Base-by-base conservation (phyloP, 192 early-diverging fungal genomes). In the Kickxella alabastrina region DNA sequence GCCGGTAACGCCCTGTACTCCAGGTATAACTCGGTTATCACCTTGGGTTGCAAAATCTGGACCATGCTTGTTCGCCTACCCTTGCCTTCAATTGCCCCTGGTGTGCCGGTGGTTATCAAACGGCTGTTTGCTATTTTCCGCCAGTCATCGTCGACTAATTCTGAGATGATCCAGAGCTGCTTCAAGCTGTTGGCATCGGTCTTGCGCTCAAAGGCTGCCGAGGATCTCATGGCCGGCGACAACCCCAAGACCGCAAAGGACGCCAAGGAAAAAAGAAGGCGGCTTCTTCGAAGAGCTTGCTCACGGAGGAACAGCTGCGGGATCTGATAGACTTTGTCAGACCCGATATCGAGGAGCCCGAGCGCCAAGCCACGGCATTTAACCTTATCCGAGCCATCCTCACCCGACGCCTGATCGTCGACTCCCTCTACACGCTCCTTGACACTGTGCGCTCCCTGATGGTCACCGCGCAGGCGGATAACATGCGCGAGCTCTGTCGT, bases 341-440 rank as follows among this genome's bases (percentile, higher is more conserved):
- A 28, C 89, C 92, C 3, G 92, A 97, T 60, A 65, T 99, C 37
- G 93, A 97, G 55, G 90, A 92, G 43, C 83, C 86, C 10, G 90
- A 94, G 55, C 70, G 80, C 0, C 92, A 95, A 54, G 75, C 81
- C 2, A 91, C 89, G 10, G 85, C 86, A 0, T 97, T 98, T 51
- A 79, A 87, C 2, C 68, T 99, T 15, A 83, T 99, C 43, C 80
- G 88, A 15, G 88, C 92, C 4, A 88, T 99, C 28, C 70, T 99
- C 34, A 80, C 83, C 0, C 87, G 91, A 23, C 84, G 92, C 50
- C 84, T 91, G 58, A 75, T 96, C 24, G 84, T 86, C 27, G 86
- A 88, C 9, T 91, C 93, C 57, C 79, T 99, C 46, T 99, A 97
- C 63, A 91, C 95, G 49, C 62, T 97, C n/a, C 87, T 98, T 85